Conservation (phyloP, 257 asterid species). For the Scutellaria barbata region DNA sequence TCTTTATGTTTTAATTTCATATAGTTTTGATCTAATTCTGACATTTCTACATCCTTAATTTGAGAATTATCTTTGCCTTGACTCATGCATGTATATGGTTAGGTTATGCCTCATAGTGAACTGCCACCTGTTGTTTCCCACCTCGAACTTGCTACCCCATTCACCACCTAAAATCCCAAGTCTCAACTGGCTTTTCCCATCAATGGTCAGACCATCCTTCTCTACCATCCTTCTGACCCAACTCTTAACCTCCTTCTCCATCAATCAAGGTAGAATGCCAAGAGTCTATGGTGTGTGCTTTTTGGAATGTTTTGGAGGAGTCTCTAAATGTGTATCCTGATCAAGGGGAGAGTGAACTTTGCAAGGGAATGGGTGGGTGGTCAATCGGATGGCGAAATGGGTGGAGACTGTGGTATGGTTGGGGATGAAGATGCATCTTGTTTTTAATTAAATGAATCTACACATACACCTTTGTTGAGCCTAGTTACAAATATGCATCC, state of each 20-base stretch:
- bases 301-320: neutral
- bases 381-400: neutral
- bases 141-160: slow-evolving; percentile 15
- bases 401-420: slow-evolving; percentile 12
- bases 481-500: neutral
- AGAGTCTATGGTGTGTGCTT: neutral
- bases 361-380: neutral
- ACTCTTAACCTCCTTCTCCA: neutral
- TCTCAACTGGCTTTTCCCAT: neutral
- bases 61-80: neutral
- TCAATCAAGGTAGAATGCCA: neutral
- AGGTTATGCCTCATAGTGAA: neutral
- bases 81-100: neutral
- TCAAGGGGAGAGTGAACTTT: slow-evolving; percentile 1
- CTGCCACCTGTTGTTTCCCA: slow-evolving; percentile 2
- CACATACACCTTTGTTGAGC: slow-evolving; percentile 15
- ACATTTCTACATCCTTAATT: neutral
- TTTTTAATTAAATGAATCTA: slow-evolving; percentile 16
- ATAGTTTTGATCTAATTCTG: neutral
- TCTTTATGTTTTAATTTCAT: slow-evolving; percentile 4
- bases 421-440: slow-evolving; percentile 3
- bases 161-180: neutral
- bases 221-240: neutral
- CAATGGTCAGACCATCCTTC: neutral
- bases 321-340: neutral